Base-by-base conservation (phyloP, 2,329 filamentous ascomycete genomes). In the Huntiella decipiens region DNA sequence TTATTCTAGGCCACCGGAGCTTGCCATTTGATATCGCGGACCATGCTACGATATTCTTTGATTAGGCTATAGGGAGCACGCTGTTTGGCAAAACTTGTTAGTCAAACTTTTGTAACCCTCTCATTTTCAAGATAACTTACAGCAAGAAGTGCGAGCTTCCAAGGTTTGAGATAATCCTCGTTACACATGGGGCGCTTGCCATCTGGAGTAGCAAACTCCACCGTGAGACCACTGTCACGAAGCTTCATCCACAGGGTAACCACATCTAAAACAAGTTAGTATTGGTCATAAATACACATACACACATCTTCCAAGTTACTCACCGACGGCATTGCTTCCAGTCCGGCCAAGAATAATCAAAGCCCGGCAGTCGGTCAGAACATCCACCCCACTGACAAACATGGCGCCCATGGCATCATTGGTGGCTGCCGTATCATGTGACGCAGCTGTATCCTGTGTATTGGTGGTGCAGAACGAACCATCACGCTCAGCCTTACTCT, bases 151-250 rank as follows among this genome's bases (percentile, higher is more conserved):
- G 22, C 45, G 11, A 49, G 32, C n/a, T 43, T 43, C 38, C 43
- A 49, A n/a, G 42, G 32, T 12, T 35, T 33, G 5, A 49, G 43
- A 22, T 40, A 49, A 34, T 43, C 34, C 33, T 33, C 33, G 17
- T 49, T 45, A 12, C 43, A 46, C 15, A 46, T 32, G 5, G 47
- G 41, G 34, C 13, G 15, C 12, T 43, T 31, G 13, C 43, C 43
- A 19, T 46, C 43, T 5, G 43, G 39, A 17, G 47, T 49, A n/a
- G 38, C 47, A 38, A 49, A 49, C 28, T 38, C 45, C 32, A 49
- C 43, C 7, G 32, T 33, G 19, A 49, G 41, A 12, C 47, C 47
- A 22, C 28, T 45, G 16, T 46, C 43, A 13, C 40, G 38, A 2
- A 49, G 31, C 44, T 43, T 49, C 5, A 39, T 17, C 44, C 44